These are phyloP conservation scores for Otatea glauca DNA, from an alignment of 176 grass and related monocot genomes.

Conservation along the genomic window DNA sequence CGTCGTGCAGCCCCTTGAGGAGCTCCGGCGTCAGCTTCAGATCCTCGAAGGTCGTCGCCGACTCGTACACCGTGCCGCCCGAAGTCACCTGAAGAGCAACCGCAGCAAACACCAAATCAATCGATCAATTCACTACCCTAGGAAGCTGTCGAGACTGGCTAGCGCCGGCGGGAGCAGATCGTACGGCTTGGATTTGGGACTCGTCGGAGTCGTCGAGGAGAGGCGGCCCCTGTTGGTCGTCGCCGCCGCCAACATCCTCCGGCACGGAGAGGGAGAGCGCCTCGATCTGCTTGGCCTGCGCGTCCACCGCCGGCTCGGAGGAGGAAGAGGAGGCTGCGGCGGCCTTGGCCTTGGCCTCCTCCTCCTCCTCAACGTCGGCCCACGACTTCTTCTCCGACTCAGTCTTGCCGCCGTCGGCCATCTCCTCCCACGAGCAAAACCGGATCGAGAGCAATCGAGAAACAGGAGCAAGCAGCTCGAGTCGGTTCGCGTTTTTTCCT, in stretches of 20 bases:
- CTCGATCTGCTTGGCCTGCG: slow-evolving; percentile 79
- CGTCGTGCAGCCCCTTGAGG: slow-evolving; percentile 73
- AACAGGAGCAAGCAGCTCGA: not conserved
- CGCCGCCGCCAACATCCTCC: slow-evolving; percentile 40
- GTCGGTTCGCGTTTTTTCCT: slow-evolving; percentile 23
- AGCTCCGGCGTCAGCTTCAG: slow-evolving; percentile 75
- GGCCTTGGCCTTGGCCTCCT: slow-evolving; percentile 71
- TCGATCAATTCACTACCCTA: not conserved
- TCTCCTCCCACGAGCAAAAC: not conserved
- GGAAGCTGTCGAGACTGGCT: not conserved
- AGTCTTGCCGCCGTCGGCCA: slow-evolving; percentile 56
- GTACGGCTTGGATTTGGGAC: slow-evolving; percentile 87
- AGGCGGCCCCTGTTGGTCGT: slow-evolving; percentile 35
- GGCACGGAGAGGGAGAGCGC: slow-evolving; percentile 60
- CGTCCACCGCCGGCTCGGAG: slow-evolving; percentile 29
- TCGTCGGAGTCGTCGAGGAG: slow-evolving; percentile 83
- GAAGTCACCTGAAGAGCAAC: slow-evolving; percentile 63
- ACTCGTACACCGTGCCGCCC: slow-evolving; percentile 87
- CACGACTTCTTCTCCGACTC: slow-evolving; percentile 75
- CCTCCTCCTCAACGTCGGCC: slow-evolving; percentile 74
- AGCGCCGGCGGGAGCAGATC: not conserved
- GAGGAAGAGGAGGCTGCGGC: slow-evolving; percentile 16
- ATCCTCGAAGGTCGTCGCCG: slow-evolving; percentile 82
- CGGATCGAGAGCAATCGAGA: slow-evolving; percentile 39
- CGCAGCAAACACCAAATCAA: not conserved